Conservation (phyloP, 2,329 filamentous ascomycete genomes). For the Cryphonectria nitschkei region DNA sequence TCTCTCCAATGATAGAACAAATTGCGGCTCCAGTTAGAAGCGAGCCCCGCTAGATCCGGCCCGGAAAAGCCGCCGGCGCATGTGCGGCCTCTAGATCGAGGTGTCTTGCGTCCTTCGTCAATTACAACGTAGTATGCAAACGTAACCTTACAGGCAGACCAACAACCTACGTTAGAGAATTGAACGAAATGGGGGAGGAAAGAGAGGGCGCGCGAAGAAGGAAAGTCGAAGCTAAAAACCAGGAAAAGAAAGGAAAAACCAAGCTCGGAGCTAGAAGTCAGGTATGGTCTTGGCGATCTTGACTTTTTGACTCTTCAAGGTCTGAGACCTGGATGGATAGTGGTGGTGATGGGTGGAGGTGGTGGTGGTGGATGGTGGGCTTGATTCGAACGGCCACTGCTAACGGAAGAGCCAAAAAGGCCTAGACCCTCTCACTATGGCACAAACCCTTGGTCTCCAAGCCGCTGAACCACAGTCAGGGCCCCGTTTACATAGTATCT, state of each 20-base stretch:
- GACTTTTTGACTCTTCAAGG: no score
- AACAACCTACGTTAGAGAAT: no score
- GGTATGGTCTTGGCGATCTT: no score
- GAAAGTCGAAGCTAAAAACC: no score
- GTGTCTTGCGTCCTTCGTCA: background rate
- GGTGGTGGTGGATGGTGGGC: background rate
- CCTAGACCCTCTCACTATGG: background rate
- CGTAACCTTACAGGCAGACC: no score
- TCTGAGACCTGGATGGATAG: background rate
- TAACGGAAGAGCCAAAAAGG: background rate
- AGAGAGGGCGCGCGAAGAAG: no score
- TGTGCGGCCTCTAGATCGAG: background rate
- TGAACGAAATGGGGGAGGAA: no score
- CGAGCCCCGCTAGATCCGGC: background rate
- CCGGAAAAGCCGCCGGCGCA: background rate
- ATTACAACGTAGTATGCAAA: no score
- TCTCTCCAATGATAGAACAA: background rate
- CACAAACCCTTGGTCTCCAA: background rate
- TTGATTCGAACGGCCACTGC: background rate
- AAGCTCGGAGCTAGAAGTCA: no score
- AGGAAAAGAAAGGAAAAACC: no score
- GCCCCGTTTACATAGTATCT: background rate
- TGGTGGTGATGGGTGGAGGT: background rate
- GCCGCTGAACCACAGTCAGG: background rate
- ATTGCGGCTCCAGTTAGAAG: background rate